phyloP scores from a whole-genome alignment of 192 early-diverging fungal genomes.

The Phlyctochytrium bullatum region DNA sequence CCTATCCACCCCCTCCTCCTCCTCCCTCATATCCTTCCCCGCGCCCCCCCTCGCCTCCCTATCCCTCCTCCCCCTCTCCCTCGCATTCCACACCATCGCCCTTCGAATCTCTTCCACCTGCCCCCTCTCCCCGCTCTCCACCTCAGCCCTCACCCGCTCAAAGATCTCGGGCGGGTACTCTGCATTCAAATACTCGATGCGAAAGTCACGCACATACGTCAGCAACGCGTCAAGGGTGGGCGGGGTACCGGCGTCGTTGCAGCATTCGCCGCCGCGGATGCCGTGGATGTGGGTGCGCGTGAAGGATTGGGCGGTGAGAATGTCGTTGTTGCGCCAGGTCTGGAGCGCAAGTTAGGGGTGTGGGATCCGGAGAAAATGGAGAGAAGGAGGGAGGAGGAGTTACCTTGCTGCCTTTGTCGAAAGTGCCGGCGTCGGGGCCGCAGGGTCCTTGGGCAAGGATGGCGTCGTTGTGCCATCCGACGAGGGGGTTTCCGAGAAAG shows the following conservation, averaged over 20 bases:
- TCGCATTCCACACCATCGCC: neutral
- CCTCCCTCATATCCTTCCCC: too few relatives aligned
- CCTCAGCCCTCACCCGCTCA: neutral
- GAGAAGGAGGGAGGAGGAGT: too few relatives aligned
- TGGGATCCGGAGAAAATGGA: too few relatives aligned
- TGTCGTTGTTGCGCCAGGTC: neutral
- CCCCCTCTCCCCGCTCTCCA: too few relatives aligned
- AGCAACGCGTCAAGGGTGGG: neutral
- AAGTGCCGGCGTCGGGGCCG: neutral
- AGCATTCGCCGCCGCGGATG: neutral
- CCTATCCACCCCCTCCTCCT: too few relatives aligned
- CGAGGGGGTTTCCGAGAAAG: neutral
- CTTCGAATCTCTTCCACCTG: neutral
- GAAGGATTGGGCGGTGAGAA: neutral
- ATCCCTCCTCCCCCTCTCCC: neutral
- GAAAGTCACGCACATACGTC: neutral
- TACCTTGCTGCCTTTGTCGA: neutral
- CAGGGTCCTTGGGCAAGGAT: neutral
- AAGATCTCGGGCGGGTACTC: neutral
- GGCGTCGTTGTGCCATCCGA: slow-evolving; percentile 1
- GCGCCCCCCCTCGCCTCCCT: too few relatives aligned
- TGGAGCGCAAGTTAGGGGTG: neutral
- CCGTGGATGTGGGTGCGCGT: neutral
- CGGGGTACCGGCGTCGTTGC: neutral
- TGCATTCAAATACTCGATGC: neutral